These are phyloP conservation scores for Pezicula carpinea DNA, from an alignment of 2,329 filamentous ascomycete genomes.

Conservation along the genomic window DNA sequence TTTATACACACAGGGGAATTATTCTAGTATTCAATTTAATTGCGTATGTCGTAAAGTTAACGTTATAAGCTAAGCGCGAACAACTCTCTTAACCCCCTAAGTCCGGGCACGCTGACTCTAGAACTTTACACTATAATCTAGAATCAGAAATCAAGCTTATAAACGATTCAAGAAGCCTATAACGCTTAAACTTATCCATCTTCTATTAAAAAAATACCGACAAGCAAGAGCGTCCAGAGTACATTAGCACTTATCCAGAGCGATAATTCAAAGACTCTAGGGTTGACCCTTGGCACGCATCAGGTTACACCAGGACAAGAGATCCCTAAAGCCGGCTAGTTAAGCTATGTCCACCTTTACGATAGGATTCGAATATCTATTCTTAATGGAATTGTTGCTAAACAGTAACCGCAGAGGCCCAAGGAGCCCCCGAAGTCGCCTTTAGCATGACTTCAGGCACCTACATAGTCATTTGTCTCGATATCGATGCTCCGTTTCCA, in stretches of 20 bases:
- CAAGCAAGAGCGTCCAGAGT: not conserved
- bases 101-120: no score
- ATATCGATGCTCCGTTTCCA: conserved; percentile 43
- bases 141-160: no score
- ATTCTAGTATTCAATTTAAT: no score
- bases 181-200: no score
- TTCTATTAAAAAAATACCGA: no score
- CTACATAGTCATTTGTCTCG: conserved; percentile 38
- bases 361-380: not conserved
- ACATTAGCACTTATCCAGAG: conserved; percentile 8
- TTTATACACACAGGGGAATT: no score
- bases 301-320: conserved; percentile 27
- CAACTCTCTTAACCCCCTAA: no score
- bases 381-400: not conserved
- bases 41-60: no score
- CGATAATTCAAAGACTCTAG: conserved; percentile 28
- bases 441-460: conserved; percentile 12
- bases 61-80: no score
- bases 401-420: conserved; percentile 10
- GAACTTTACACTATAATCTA: no score
- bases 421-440: conserved; percentile 14
- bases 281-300: conserved; percentile 23
- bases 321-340: conserved; percentile 27
- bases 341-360: not conserved
- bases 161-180: no score